Conservation (phyloP, 305 asterid species). For the Plantago lanceolata region DNA sequence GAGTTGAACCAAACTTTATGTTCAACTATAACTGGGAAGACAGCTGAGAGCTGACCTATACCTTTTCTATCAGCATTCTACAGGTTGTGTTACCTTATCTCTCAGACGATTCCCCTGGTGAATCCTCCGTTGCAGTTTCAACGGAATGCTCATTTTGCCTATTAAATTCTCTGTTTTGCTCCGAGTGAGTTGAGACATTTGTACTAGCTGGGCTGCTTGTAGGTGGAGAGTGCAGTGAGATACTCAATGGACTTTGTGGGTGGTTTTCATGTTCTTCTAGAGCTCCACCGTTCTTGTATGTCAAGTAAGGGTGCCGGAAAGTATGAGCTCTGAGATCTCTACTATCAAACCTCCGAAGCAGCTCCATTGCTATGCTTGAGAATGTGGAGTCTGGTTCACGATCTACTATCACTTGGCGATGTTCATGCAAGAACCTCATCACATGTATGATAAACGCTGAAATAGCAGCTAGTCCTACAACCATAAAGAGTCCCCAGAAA, state of each 20-base stretch:
- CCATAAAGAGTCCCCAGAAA: slow-evolving; percentile 45
- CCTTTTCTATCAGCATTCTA: not conserved
- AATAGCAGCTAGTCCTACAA: slow-evolving; percentile 23
- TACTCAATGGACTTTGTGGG: not conserved
- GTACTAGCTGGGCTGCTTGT: not conserved
- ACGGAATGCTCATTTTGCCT: slow-evolving; percentile 1
- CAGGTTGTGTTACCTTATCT: slow-evolving; percentile 9
- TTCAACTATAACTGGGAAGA: no score
- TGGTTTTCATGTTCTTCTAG: not conserved
- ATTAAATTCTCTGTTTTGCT: not conserved
- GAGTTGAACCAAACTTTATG: no score
- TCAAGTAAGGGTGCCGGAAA: slow-evolving; percentile 5
- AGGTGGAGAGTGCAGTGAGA: not conserved
- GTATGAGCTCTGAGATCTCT: slow-evolving; percentile 19
- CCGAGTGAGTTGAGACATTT: not conserved
- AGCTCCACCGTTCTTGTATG: not conserved
- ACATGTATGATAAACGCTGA: slow-evolving; percentile 24
- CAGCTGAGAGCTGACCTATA: no score
- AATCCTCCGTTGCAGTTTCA: slow-evolving; percentile 1
- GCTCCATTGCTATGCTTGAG: slow-evolving; percentile 9
- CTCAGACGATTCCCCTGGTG: not conserved
- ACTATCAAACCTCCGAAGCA: slow-evolving; percentile 21
- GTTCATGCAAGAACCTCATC: slow-evolving; percentile 24
- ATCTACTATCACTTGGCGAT: slow-evolving; percentile 19
- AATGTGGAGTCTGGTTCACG: slow-evolving; percentile 8